Evolutionary conservation across 345 rosid species (phyloP).

Genomic region (Salix udensis): DNA sequence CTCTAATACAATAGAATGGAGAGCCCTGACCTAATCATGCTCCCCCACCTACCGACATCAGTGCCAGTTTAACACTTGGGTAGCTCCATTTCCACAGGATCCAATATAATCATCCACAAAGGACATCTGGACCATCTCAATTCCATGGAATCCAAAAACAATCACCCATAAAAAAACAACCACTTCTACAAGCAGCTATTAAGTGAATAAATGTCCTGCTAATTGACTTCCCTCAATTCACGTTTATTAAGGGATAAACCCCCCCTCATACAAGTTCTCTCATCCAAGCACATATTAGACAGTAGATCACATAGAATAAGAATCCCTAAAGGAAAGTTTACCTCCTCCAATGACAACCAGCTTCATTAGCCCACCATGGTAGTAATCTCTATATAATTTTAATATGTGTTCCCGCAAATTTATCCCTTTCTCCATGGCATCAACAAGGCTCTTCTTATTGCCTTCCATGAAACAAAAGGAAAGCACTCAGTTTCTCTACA

Average conservation of each 20-base stretch:
- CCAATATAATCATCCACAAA: neutral
- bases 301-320: conserved; percentile 4
- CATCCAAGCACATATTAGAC: conserved; percentile 3
- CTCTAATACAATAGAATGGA: neutral
- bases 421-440: conserved; percentile 82
- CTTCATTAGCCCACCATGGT: conserved; percentile 91
- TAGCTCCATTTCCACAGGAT: neutral
- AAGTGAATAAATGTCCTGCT: neutral
- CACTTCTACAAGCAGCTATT: neutral
- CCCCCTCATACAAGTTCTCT: neutral
- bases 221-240: neutral
- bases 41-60: neutral
- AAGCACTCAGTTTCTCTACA: conserved; percentile 7
- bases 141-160: neutral
- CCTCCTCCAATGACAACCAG: conserved; percentile 98
- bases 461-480: conserved; percentile 48
- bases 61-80: neutral
- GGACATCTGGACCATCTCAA: neutral
- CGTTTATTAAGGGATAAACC: neutral
- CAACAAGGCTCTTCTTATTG: conserved; percentile 83
- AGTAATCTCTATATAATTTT: conserved; percentile 60
- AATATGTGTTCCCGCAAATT: conserved; percentile 69
- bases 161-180: neutral
- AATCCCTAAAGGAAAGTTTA: conserved; percentile 25
- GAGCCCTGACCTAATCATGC: neutral